Evolutionary conservation across 495 filamentous ascomycete species (phyloP).

Genomic region (Lentithecium fluviatile): DNA sequence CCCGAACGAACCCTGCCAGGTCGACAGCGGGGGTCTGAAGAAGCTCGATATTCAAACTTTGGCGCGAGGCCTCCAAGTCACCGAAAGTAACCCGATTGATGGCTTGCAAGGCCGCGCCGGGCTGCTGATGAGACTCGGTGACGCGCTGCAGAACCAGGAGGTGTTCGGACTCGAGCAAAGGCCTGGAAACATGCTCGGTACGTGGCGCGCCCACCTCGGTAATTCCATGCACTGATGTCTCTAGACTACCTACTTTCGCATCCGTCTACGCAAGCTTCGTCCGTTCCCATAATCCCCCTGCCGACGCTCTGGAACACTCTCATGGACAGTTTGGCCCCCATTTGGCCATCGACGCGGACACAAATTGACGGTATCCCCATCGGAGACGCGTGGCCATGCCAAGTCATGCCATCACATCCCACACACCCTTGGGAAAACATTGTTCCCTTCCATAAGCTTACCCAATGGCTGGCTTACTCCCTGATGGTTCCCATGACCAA

Average conservation of each 20-base stretch:
- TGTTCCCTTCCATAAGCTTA: slow-evolving; percentile 90
- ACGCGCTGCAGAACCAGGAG: slow-evolving; percentile 75
- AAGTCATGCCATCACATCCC: slow-evolving; percentile 74
- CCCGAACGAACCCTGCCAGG: slow-evolving; percentile 75
- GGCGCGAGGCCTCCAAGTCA: slow-evolving; percentile 79
- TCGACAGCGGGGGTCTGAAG: slow-evolving; percentile 79
- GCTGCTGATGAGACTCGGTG: slow-evolving; percentile 71
- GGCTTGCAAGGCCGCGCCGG: slow-evolving; percentile 85
- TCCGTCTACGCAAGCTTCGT: slow-evolving; percentile 79
- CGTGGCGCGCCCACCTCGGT: not conserved
- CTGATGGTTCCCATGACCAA: slow-evolving; percentile 84
- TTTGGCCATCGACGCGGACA: slow-evolving; percentile 89
- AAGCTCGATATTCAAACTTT: slow-evolving; percentile 71
- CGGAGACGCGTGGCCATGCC: slow-evolving; percentile 93
- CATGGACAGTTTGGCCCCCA: slow-evolving; percentile 79
- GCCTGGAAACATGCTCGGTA: slow-evolving; percentile 95
- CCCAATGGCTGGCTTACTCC: slow-evolving; percentile 87
- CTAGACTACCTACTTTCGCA: slow-evolving; percentile 91
- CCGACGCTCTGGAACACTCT: slow-evolving; percentile 88
- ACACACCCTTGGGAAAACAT: slow-evolving; percentile 87
- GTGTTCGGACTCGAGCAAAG: slow-evolving; percentile 82
- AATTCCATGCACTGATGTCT: not conserved
- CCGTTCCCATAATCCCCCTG: slow-evolving; percentile 82
- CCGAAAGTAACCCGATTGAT: slow-evolving; percentile 74
- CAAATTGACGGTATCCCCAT: slow-evolving; percentile 84